Evolutionary conservation across 495 filamentous ascomycete genomes (phyloP), one percentile per base, ranked within the genome.

Genomic region (Penicillium robsamsonii): DNA sequence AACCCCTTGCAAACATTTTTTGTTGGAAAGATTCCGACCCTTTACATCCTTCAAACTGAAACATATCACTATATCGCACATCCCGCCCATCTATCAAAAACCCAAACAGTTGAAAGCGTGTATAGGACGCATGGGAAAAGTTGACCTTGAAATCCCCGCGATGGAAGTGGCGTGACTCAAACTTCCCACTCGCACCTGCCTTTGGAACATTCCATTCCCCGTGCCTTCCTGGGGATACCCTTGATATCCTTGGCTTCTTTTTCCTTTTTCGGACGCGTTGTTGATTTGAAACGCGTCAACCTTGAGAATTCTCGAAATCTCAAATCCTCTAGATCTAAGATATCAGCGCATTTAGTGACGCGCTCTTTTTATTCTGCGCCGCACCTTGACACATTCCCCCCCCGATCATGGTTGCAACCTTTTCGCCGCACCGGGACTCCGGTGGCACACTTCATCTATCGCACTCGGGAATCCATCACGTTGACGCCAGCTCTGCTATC

Each of bases 371-470:
- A 60, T 66, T 66, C 55, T 59, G 52, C 46, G 49, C 57, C 38
- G 50, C 51, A 57, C 46, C 15, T 52, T 47, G 42, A 63, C 64
- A 60, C 63, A 66, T 67, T 64, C 61, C 55, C 22, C 22, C 22
- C 22, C 48, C 48, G 48, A 69, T 63, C 57, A 81, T 82, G 79
- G 79, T 80, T 57, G 77, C 74, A 46, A 79, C 79, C 43, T 79
- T 76, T 61, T 80, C 80, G 59, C 76, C 80, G 49, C 79, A 80
- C 64, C 75, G 78, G 57, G 80, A 82, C 71, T 84, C 86, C 55
- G 88, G 90, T 61, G 87, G 88, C 56, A 91, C 89, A 42, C 77
- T 95, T 51, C 90, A 92, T 65, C 79, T 93, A 4, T 93, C 92
- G 30, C 92, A 91, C 47, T 90, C 88, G 25, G 88, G 90, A 60